These are phyloP conservation scores for Lasiosphaeris hirsuta DNA, from an alignment of 495 filamentous ascomycete genomes.

Conservation along the genomic window DNA sequence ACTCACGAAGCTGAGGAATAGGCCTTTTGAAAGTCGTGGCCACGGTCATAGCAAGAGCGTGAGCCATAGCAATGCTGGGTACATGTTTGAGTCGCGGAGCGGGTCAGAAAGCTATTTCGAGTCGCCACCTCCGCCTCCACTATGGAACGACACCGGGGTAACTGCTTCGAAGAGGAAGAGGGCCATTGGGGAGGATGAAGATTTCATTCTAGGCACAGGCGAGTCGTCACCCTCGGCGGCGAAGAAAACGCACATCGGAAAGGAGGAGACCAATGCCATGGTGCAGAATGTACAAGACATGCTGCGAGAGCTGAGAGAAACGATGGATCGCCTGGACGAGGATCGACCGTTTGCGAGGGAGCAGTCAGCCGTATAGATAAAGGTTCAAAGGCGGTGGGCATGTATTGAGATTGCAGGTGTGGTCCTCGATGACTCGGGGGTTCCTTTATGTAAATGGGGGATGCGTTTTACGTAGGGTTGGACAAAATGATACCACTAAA, in stretches of 20 bases:
- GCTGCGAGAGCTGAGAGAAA: slow-evolving; percentile 30
- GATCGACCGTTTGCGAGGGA: slow-evolving; percentile 13
- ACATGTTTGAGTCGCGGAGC: background rate
- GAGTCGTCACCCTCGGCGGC: slow-evolving; percentile 5
- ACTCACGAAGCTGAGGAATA: slow-evolving; percentile 8
- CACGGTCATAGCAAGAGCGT: background rate
- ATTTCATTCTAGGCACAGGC: background rate
- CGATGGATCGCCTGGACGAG: slow-evolving; percentile 26
- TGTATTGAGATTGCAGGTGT: too few species aligned
- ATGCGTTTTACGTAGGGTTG: too few species aligned
- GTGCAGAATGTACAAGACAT: slow-evolving; percentile 28
- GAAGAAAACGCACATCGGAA: slow-evolving; percentile 7
- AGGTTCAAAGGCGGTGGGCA: too few species aligned
- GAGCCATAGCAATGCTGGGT: background rate
- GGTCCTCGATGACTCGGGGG: too few species aligned
- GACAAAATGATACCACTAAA: too few species aligned
- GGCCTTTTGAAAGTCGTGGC: background rate
- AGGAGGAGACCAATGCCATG: slow-evolving; percentile 21
- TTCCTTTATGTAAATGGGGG: too few species aligned
- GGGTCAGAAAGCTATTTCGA: background rate
- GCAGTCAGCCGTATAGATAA: background rate
- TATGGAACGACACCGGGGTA: background rate
- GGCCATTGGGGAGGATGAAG: background rate
- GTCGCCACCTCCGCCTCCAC: slow-evolving; percentile 6
- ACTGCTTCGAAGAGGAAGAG: slow-evolving; percentile 13